These are phyloP conservation scores for Aspergillus brunneoviolaceus DNA, from an alignment of 2,329 filamentous ascomycete genomes.

Conservation along the genomic window DNA sequence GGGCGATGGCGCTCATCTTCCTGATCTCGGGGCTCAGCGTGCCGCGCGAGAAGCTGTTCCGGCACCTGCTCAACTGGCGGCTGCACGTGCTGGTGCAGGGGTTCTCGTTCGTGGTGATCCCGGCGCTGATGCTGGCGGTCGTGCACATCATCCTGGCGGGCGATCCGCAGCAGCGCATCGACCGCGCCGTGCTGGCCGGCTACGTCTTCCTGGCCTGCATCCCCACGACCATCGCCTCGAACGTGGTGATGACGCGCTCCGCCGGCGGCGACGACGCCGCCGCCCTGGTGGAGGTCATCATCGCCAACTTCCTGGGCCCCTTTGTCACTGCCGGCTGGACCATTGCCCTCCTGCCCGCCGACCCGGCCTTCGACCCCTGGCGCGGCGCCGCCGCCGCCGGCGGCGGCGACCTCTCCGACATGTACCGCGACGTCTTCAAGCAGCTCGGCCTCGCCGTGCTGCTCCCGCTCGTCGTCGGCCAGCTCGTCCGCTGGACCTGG, in stretches of 20 bases:
- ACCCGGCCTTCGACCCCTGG: slow-evolving; percentile 36
- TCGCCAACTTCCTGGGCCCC: slow-evolving; percentile 68
- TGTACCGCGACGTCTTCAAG: slow-evolving; percentile 67
- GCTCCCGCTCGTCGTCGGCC: slow-evolving; percentile 63
- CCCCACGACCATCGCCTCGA: slow-evolving; percentile 71
- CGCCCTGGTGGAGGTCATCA: slow-evolving; percentile 65
- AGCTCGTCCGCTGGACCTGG: slow-evolving; percentile 58
- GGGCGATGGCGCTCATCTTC: slow-evolving; percentile 68
- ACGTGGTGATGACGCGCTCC: slow-evolving; percentile 70
- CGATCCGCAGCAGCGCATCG: slow-evolving; percentile 50
- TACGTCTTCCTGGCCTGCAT: slow-evolving; percentile 67
- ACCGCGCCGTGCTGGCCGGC: slow-evolving; percentile 65
- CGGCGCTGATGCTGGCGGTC: slow-evolving; percentile 59
- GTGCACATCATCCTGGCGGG: slow-evolving; percentile 54
- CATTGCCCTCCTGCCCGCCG: slow-evolving; percentile 53
- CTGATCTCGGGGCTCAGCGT: slow-evolving; percentile 70
- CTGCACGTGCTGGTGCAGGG: slow-evolving; percentile 67
- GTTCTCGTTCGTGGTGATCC: slow-evolving; percentile 66
- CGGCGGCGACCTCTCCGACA: slow-evolving; percentile 54
- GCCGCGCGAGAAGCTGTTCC: slow-evolving; percentile 59
- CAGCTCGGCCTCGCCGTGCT: slow-evolving; percentile 68
- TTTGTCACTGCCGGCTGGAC: slow-evolving; percentile 67
- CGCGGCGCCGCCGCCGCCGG: slow-evolving; percentile 53
- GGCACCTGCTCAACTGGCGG: slow-evolving; percentile 65
- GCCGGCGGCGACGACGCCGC: slow-evolving; percentile 67